Conservation (phyloP, 352 stramenopile genomes). For the Hyaloperonospora arabidopsidis region DNA sequence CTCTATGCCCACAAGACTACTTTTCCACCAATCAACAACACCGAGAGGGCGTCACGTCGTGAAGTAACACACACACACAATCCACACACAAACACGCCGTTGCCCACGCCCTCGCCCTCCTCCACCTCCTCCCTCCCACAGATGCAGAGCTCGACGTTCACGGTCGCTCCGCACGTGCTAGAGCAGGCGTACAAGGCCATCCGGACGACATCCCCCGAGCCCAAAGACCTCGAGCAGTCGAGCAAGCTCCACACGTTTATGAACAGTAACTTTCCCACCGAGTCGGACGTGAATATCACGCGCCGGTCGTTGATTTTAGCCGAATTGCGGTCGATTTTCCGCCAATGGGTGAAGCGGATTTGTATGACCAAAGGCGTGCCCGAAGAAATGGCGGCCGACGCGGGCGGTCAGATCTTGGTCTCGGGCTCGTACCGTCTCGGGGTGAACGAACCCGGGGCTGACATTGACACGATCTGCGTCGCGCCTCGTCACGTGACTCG, state of each 20-base stretch:
- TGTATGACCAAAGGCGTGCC: slow-evolving; percentile 78
- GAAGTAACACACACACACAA: no score
- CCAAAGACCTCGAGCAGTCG: slow-evolving; percentile 79
- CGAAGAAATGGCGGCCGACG: slow-evolving; percentile 79
- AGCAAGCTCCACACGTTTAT: slow-evolving; percentile 76
- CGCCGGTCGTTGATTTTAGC: slow-evolving; percentile 78
- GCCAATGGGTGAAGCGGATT: slow-evolving; percentile 79
- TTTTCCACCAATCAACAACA: slow-evolving; percentile 20
- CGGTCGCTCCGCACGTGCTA: slow-evolving; percentile 62
- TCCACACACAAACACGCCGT: no score
- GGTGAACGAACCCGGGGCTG: slow-evolving; percentile 94
- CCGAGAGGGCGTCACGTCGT: slow-evolving; percentile 13
- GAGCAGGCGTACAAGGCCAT: slow-evolving; percentile 88
- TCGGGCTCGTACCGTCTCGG: slow-evolving; percentile 92
- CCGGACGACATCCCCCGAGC: slow-evolving; percentile 73
- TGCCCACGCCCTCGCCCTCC: no score
- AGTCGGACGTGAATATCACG: slow-evolving; percentile 75
- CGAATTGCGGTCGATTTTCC: slow-evolving; percentile 78
- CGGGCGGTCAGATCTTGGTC: slow-evolving; percentile 83
- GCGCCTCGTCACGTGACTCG: slow-evolving; percentile 91
- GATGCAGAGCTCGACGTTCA: slow-evolving; percentile 65
- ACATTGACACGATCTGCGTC: slow-evolving; percentile 98
- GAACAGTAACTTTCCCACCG: slow-evolving; percentile 71
- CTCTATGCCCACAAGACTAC: background rate
- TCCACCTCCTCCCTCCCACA: no score